Evolutionary conservation across 768 basidiomycete species (phyloP), one percentile per base, ranked within the genome.

Genomic region (Tephrocybe sp.): DNA sequence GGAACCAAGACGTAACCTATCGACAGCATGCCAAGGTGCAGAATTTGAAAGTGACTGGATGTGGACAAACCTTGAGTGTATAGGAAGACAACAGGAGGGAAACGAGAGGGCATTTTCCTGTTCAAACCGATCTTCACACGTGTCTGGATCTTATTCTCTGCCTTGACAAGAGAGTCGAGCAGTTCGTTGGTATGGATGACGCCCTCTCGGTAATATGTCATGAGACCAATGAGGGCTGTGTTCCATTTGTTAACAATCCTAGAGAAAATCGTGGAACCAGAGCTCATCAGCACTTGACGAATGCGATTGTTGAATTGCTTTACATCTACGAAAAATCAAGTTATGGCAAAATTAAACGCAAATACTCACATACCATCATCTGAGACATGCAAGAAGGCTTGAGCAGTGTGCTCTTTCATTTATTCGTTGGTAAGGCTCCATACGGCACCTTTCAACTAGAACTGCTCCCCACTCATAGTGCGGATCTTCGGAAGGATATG

Each of bases 241-340:
- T 94, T 95, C 93, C 93, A 96, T 73, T 95, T 95, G 73, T 94
- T 95, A 62, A 98, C 92, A 59, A 99, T 96, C 79, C 98, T 99
- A 52, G 92, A 93, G 82, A 98, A 99, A 0, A 97, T 98, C 0
- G 97, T 96, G 0, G 93, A 94, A 41, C 97, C 97, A 1, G 97
- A 98, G 62, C 93, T 93, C 97, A 99, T 99, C 54, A 99, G 70
- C 12, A 99, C 92, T 65, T 93, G 90, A 48, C 96, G 82, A 58
- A 98, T 96, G 40, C 96, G 84, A 69, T 99, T 99, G 72, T 95
- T 96, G 79, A 99, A 99, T 62, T 91, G 87, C 63, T 97, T 92
- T 30, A 98, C 90, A 57, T 88, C 88, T 85, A 59, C 14, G 49
- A 42, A 51, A 45, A 59, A 34, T 41, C 47, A 41, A 33, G 19